Conservation (phyloP, 2,329 filamentous ascomycete species). For the Exophiala sp. region DNA sequence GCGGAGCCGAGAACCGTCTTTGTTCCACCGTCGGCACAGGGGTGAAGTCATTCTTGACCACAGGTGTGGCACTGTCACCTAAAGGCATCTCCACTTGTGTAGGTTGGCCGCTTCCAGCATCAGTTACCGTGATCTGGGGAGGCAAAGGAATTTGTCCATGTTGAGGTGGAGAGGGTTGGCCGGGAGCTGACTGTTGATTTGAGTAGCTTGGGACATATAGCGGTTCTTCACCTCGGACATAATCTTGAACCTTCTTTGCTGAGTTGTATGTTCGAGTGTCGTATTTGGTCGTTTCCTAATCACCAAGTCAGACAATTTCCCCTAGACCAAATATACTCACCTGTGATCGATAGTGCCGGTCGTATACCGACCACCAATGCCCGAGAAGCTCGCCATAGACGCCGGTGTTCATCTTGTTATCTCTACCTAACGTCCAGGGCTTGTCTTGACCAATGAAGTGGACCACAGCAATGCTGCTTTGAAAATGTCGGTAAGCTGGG, state of each 20-base stretch:
- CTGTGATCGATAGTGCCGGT: slow-evolving; percentile 66
- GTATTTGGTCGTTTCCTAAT: slow-evolving; percentile 14
- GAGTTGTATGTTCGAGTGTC: slow-evolving; percentile 14
- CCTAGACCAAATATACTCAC: neutral
- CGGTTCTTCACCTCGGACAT: slow-evolving; percentile 45
- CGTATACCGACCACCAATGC: slow-evolving; percentile 93
- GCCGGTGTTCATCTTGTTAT: slow-evolving; percentile 52
- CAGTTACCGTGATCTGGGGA: slow-evolving; percentile 9
- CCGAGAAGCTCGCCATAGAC: slow-evolving; percentile 80
- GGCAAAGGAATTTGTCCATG: slow-evolving; percentile 19
- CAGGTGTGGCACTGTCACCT: slow-evolving; percentile 41
- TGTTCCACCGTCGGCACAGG: slow-evolving; percentile 47
- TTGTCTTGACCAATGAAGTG: slow-evolving; percentile 94
- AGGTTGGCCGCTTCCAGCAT: slow-evolving; percentile 9
- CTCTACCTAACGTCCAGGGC: slow-evolving; percentile 72
- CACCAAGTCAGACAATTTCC: neutral
- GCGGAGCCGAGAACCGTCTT: slow-evolving; percentile 55
- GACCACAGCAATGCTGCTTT: slow-evolving; percentile 81
- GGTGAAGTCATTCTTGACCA: slow-evolving; percentile 40
- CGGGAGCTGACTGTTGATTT: slow-evolving; percentile 1
- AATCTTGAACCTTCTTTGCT: slow-evolving; percentile 38
- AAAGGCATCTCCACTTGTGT: slow-evolving; percentile 42
- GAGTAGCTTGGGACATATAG: slow-evolving; percentile 33
- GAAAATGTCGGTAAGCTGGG: slow-evolving; percentile 89
- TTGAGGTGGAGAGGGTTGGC: slow-evolving; percentile 8